Base-by-base conservation (phyloP, 345 rosid genomes). In the Raphanus raphanistrum region DNA sequence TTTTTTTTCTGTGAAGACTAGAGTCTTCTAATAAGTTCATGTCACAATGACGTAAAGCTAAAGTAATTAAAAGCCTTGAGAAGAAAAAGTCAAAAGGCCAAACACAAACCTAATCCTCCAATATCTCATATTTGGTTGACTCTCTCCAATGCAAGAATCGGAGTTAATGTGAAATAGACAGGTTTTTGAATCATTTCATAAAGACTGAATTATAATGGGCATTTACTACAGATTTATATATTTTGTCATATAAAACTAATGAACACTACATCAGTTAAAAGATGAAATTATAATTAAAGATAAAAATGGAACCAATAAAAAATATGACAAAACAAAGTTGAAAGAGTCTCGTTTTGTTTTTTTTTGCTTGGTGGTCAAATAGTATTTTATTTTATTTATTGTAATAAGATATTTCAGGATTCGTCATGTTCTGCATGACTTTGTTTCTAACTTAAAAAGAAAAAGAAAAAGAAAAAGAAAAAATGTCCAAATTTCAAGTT, bases 71-170 rank as follows among this genome's bases (percentile, higher is more conserved):
- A 79, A 58, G 54, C 28, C 2, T 7, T 13, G 10, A 33, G 68
- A 57, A 38, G 68, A 69, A 8, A 74, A 79, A 55, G 79, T 74
- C 79, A 80, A 80, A 74, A 63, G 66, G 66, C 32, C 25, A 71
- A 68, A 64, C 54, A 63, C 62, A 74, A 79, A 79, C 82, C 83
- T 75, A 80, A 80, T 70, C 76, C 38, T 75, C 83, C 83, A 80
- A 69, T 73, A 79, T 69, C 68, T 70, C 55, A 59, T 8, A 60
- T 2, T 66, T 72, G 8, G 76, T 79, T 74, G 82, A 74, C 71
- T 68, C 45, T 50, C 65, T 67, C 64, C 64, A 27, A 67, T 35
- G 8, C 10, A 31, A 17, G 4, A 0, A 17, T 17, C 35, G 63
- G 36, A 66, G 78, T 63, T 52, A 68, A 79, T 36, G 78, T 68